Conservation (phyloP, 2,329 filamentous ascomycete genomes). For the Hysterium pulicare region DNA sequence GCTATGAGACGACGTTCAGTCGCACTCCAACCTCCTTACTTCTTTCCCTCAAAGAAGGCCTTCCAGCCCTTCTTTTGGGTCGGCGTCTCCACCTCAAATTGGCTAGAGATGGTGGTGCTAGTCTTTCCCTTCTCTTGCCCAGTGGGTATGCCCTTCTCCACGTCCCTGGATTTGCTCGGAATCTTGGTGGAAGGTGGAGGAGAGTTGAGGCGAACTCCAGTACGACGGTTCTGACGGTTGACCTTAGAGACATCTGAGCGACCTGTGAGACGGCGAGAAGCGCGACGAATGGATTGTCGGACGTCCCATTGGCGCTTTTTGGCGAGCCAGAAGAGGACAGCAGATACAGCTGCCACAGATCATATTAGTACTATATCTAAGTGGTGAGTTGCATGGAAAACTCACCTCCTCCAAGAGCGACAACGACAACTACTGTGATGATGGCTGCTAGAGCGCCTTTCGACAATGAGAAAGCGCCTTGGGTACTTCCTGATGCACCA, state of each 20-base stretch:
- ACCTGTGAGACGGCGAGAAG: slow-evolving; percentile 48
- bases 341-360: slow-evolving; percentile 63
- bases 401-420: slow-evolving; percentile 64
- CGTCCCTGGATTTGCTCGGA: slow-evolving; percentile 21
- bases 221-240: slow-evolving; percentile 33
- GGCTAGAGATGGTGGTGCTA: slow-evolving; percentile 35
- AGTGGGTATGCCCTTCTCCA: slow-evolving; percentile 32
- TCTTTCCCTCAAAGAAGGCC: slow-evolving; percentile 1
- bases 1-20: not conserved
- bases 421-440: slow-evolving; percentile 66
- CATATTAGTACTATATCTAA: too few species aligned
- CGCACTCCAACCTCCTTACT: not conserved
- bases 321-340: slow-evolving; percentile 71
- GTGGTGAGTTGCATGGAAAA: too few species aligned
- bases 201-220: slow-evolving; percentile 33
- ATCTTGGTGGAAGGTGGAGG: slow-evolving; percentile 25
- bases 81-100: slow-evolving; percentile 25
- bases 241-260: slow-evolving; percentile 28
- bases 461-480: slow-evolving; percentile 61
- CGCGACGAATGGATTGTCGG: slow-evolving; percentile 66
- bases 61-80: slow-evolving; percentile 14
- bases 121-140: slow-evolving; percentile 16
- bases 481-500: slow-evolving; percentile 64
- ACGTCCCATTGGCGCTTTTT: slow-evolving; percentile 85
- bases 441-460: slow-evolving; percentile 71